Percentiles rank a stretch among this genome's conserved stretches.
Evolutionary conservation across 2,329 filamentous ascomycete species (phyloP).

Genomic region (Dactylonectria macrodidyma): DNA sequence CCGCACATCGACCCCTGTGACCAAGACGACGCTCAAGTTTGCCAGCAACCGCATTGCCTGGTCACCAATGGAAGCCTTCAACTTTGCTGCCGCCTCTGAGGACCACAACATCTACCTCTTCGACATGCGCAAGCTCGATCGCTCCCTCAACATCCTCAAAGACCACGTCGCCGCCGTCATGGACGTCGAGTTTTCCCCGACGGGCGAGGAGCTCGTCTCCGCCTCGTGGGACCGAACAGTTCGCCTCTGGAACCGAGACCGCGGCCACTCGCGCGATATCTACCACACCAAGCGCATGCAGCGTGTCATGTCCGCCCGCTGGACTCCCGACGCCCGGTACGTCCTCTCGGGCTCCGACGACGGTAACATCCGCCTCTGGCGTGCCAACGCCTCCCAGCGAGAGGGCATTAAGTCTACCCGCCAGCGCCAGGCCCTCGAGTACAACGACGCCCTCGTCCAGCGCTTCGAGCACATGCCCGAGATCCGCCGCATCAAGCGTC

Average conservation of each 20-base stretch:
- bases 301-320: slow-evolving; percentile 87
- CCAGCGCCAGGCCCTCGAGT: slow-evolving; percentile 91
- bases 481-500: slow-evolving; percentile 89
- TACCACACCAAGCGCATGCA: slow-evolving; percentile 99
- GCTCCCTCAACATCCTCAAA: slow-evolving; percentile 90
- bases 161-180: slow-evolving; percentile 93
- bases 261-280: slow-evolving; percentile 90
- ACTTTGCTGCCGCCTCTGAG: slow-evolving; percentile 93
- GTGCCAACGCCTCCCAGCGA: slow-evolving; percentile 85
- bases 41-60: slow-evolving; percentile 88
- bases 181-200: slow-evolving; percentile 96
- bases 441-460: slow-evolving; percentile 87
- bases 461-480: slow-evolving; percentile 97
- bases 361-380: slow-evolving; percentile 90
- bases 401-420: slow-evolving; percentile 88
- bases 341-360: slow-evolving; percentile 93
- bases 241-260: slow-evolving; percentile 84
- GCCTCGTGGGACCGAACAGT: slow-evolving; percentile 90
- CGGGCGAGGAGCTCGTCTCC: slow-evolving; percentile 92
- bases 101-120: slow-evolving; percentile 93
- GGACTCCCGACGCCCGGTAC: slow-evolving; percentile 92
- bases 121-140: slow-evolving; percentile 91
- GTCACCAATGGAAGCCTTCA: slow-evolving; percentile 98
- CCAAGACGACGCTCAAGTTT: slow-evolving; percentile 86
- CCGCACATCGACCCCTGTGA: slow-evolving; percentile 85